Evolutionary conservation across 2,329 filamentous ascomycete genomes (phyloP).

Genomic region (Monilinia fructicola): DNA sequence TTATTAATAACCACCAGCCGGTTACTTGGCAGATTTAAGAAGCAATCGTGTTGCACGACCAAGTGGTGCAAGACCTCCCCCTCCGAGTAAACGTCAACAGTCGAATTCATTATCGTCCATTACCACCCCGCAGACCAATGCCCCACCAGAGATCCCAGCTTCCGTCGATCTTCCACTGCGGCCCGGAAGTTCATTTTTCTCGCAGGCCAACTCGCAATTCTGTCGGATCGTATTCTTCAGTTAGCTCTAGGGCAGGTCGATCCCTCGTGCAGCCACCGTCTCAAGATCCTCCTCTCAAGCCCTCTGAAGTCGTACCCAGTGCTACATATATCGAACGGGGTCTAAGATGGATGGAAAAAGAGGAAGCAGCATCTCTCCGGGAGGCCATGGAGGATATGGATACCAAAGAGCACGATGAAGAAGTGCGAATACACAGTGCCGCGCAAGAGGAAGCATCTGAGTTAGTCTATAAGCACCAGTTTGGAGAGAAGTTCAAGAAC

Average conservation of each 20-base stretch:
- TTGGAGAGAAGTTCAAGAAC: slow-evolving; percentile 54
- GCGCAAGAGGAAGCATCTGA: slow-evolving; percentile 77
- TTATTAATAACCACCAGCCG: slow-evolving; percentile 49
- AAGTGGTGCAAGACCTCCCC: slow-evolving; percentile 67
- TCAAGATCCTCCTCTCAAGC: slow-evolving; percentile 48
- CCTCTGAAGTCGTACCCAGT: slow-evolving; percentile 62
- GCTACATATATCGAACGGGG: slow-evolving; percentile 72
- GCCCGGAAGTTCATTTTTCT: slow-evolving; percentile 37
- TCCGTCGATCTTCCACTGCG: slow-evolving; percentile 31
- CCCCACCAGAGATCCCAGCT: slow-evolving; percentile 28
- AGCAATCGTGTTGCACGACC: slow-evolving; percentile 66
- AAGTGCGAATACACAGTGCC: slow-evolving; percentile 63
- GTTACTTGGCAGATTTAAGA: slow-evolving; percentile 70
- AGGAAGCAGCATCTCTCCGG: slow-evolving; percentile 69
- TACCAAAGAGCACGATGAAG: slow-evolving; percentile 55
- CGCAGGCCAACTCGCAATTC: slow-evolving; percentile 37
- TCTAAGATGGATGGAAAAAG: slow-evolving; percentile 76
- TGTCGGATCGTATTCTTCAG: slow-evolving; percentile 37
- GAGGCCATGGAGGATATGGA: slow-evolving; percentile 74
- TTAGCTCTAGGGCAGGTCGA: slow-evolving; percentile 37
- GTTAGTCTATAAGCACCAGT: slow-evolving; percentile 73
- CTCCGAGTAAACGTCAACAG: slow-evolving; percentile 43
- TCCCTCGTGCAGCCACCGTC: slow-evolving; percentile 33
- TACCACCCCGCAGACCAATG: slow-evolving; percentile 19
- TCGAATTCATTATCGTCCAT: slow-evolving; percentile 44